phyloP scores from a whole-genome alignment of 225 moss, liverwort and hornwort genomes.

The Pseudoscleropodium purum region DNA sequence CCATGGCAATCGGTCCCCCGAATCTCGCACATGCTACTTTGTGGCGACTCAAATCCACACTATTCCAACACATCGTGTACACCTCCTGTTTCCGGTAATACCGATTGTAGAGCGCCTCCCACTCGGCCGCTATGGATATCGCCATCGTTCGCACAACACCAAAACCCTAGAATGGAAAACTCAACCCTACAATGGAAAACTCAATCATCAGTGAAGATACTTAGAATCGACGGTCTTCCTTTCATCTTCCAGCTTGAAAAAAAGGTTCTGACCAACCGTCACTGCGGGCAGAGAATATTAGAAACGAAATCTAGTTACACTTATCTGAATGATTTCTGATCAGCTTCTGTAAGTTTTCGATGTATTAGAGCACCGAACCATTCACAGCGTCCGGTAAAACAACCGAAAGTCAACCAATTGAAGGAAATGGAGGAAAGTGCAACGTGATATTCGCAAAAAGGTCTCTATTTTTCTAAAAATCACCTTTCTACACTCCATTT shows the following conservation, averaged over 20 bases:
- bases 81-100: conserved; percentile 97
- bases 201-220: neutral
- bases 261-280: neutral
- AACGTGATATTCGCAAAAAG: neutral
- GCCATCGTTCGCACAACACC: conserved; percentile 29
- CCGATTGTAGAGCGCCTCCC: conserved; percentile 70
- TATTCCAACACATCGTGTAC: conserved; percentile 87
- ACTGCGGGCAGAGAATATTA: neutral
- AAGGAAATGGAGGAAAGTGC: neutral
- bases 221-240: neutral
- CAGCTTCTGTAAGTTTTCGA: neutral
- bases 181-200: neutral
- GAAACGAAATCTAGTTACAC: neutral
- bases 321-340: neutral
- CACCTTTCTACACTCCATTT: neutral
- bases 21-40: conserved; percentile 89
- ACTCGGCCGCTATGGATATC: conserved; percentile 79
- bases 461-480: neutral
- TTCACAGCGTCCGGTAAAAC: neutral
- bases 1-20: conserved; percentile 89
- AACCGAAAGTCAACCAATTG: neutral
- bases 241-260: neutral
- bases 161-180: neutral
- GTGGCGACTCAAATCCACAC: conserved; percentile 73
- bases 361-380: neutral